phyloP scores from a whole-genome alignment of 805 yeast genomes.

The Maudiozyma saulgeensis region DNA sequence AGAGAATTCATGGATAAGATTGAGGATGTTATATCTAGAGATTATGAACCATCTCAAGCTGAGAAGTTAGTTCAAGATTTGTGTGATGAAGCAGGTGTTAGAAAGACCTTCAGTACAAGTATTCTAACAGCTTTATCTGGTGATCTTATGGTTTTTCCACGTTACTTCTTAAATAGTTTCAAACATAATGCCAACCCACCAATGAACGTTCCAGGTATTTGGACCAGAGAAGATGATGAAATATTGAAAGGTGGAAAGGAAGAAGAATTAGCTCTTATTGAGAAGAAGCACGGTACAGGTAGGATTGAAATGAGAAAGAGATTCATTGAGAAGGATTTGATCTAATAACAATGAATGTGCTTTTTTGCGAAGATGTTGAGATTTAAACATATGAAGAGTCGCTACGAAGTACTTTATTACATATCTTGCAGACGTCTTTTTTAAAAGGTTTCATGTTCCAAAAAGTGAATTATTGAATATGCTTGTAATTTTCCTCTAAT shows the following conservation, averaged over 20 bases:
- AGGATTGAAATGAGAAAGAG: slow-evolving; percentile 35
- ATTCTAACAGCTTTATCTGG: slow-evolving; percentile 37
- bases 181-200: slow-evolving; percentile 37
- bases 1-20: slow-evolving; percentile 29
- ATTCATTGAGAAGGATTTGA: slow-evolving; percentile 31
- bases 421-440: too few relatives aligned
- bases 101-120: slow-evolving; percentile 34
- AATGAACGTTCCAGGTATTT: slow-evolving; percentile 34
- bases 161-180: slow-evolving; percentile 34
- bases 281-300: slow-evolving; percentile 33
- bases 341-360: slow-evolving; percentile 3
- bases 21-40: slow-evolving; percentile 33
- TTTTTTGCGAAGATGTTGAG: neutral
- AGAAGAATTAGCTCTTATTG: slow-evolving; percentile 29
- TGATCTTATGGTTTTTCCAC: slow-evolving; percentile 35
- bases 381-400: neutral
- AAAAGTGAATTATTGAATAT: too few relatives aligned
- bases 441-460: too few relatives aligned
- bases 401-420: too few relatives aligned
- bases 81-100: slow-evolving; percentile 35
- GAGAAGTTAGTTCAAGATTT: slow-evolving; percentile 34
- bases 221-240: slow-evolving; percentile 38
- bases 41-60: slow-evolving; percentile 35
- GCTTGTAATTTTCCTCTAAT: too few relatives aligned
- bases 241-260: slow-evolving; percentile 27